A percentile compares a stretch with the other conserved stretches of the same genome.
Evolutionary conservation across 495 filamentous ascomycete genomes (phyloP).

Genomic region (Cercophora sp.): DNA sequence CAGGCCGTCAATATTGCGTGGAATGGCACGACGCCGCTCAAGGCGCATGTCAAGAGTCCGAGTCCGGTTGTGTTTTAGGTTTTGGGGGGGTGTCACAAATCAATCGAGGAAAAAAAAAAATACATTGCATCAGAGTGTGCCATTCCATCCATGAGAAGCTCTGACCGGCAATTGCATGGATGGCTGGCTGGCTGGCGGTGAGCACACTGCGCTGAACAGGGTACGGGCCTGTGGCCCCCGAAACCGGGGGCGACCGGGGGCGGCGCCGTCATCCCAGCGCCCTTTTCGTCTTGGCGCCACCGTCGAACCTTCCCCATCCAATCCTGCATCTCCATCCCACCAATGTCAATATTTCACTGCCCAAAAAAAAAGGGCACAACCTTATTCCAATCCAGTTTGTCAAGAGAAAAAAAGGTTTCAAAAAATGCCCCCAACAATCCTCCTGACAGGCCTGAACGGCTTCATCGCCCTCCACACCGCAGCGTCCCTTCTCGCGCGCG

Average conservation of each 20-base stretch:
- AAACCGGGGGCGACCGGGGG: neutral
- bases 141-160: too few relatives aligned
- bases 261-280: neutral
- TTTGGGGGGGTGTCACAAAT: neutral
- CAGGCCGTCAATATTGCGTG: conserved; percentile 51
- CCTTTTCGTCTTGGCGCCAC: neutral
- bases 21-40: conserved; percentile 32
- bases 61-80: conserved; percentile 21
- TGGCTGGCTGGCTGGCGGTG: too few relatives aligned
- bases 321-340: neutral
- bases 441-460: conserved; percentile 47
- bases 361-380: neutral
- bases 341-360: neutral
- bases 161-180: too few relatives aligned
- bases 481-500: conserved; percentile 64
- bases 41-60: conserved; percentile 19
- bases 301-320: neutral
- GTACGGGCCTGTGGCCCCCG: neutral
- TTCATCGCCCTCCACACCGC: conserved; percentile 45
- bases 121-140: neutral
- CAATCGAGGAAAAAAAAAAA: neutral
- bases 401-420: too few relatives aligned
- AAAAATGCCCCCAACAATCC: too few relatives aligned
- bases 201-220: neutral
- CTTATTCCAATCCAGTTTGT: too few relatives aligned